A percentile compares a stretch with the other conserved stretches of the same genome.
Conservation (phyloP, 371 early-diverging fungal genomes). For the Mucor velutinosus region DNA sequence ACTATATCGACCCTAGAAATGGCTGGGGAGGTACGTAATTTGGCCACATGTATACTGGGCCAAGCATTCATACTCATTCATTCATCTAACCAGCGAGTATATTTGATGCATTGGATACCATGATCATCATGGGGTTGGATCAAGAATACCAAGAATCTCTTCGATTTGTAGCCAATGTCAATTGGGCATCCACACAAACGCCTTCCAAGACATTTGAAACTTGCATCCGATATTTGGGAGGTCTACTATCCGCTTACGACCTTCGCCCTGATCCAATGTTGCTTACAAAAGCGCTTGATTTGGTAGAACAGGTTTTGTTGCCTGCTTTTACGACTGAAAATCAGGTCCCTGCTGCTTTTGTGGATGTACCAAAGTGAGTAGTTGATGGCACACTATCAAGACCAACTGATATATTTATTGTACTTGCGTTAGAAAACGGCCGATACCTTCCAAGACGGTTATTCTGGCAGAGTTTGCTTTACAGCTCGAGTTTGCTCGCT, state of each 20-base stretch:
- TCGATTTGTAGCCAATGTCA: constrained; percentile 57
- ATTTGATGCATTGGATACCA: constrained; percentile 86
- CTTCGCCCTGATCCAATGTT: constrained; percentile 59
- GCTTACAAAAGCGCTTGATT: constrained; percentile 70
- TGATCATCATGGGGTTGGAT: constrained; percentile 74
- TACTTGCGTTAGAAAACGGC: background rate
- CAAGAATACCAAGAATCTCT: constrained; percentile 56
- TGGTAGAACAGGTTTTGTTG: constrained; percentile 68
- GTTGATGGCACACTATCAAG: background rate
- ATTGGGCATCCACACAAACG: constrained; percentile 41
- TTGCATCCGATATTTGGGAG: constrained; percentile 76
- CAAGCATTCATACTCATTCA: background rate
- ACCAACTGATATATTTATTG: background rate
- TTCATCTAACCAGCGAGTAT: constrained; percentile 50
- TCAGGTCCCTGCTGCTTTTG: constrained; percentile 63
- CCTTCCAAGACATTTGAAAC: constrained; percentile 69
- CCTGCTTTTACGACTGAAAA: constrained; percentile 76
- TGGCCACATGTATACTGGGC: background rate
- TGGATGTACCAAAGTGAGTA: background rate
- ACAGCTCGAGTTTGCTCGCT: background rate
- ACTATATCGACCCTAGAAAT: constrained; percentile 19
- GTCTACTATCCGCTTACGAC: constrained; percentile 64
- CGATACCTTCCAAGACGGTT: background rate
- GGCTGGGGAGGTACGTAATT: constrained; percentile 55
- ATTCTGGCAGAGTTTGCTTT: constrained; percentile 4